These are phyloP conservation scores for Hydnomerulius pinastri DNA, from an alignment of 768 basidiomycete genomes.

Conservation along the genomic window DNA sequence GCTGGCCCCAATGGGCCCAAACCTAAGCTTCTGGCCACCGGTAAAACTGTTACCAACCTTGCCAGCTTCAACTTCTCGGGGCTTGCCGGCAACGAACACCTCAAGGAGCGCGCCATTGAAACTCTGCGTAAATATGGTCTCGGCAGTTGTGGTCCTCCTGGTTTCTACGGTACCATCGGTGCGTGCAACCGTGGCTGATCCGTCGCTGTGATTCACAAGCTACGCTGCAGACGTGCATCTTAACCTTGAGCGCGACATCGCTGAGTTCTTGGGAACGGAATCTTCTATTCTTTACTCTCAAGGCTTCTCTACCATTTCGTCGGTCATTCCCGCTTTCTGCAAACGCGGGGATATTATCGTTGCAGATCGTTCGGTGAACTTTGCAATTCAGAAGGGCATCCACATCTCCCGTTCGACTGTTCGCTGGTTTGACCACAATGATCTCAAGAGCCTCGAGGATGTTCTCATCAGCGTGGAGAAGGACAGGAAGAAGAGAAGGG, in stretches of 20 bases:
- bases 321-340: constrained; percentile 96
- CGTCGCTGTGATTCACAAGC: constrained; percentile 4
- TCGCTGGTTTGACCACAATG: constrained; percentile 96
- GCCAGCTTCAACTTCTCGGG: constrained; percentile 92
- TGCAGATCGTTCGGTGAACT: constrained; percentile 96
- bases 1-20: constrained; percentile 80
- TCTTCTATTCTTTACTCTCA: constrained; percentile 92
- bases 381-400: constrained; percentile 94
- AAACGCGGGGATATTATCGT: constrained; percentile 98
- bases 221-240: constrained; percentile 81
- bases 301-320: constrained; percentile 87
- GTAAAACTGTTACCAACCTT: constrained; percentile 81
- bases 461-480: constrained; percentile 83
- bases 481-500: constrained; percentile 82
- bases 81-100: constrained; percentile 81
- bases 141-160: constrained; percentile 93
- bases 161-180: constrained; percentile 97
- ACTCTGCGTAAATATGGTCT: constrained; percentile 88
- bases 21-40: constrained; percentile 70
- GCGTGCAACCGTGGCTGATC: constrained; percentile 26
- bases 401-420: constrained; percentile 91
- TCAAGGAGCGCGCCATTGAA: constrained; percentile 85
- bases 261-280: constrained; percentile 89
- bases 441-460: constrained; percentile 87
- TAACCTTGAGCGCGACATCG: constrained; percentile 84